Evolutionary conservation across 2,329 filamentous ascomycete genomes (phyloP).

Genomic region (Geosmithia putterillii): DNA sequence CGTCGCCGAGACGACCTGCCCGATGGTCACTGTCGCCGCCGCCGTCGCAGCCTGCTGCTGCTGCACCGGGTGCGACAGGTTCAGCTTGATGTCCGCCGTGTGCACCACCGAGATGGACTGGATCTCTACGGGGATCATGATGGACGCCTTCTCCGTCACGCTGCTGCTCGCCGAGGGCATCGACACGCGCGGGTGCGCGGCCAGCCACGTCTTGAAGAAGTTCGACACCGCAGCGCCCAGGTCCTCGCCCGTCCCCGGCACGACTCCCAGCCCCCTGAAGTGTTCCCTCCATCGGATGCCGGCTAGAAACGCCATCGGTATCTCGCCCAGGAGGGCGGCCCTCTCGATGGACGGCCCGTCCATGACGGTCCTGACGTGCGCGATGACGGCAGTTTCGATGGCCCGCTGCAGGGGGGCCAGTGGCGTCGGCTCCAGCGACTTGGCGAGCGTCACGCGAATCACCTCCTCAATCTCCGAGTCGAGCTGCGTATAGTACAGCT

Average conservation of each 20-base stretch:
- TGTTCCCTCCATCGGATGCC: constrained; percentile 32
- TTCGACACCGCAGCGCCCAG: constrained; percentile 12
- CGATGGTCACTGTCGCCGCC: constrained; percentile 40
- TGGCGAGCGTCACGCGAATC: constrained; percentile 28
- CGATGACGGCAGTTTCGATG: constrained; percentile 28
- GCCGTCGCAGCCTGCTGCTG: constrained; percentile 14
- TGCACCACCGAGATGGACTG: constrained; percentile 74
- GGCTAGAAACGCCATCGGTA: constrained; percentile 35
- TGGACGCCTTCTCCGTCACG: constrained; percentile 39
- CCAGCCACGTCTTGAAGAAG: constrained; percentile 20
- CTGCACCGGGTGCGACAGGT: constrained; percentile 18
- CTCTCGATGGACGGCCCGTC: constrained; percentile 41
- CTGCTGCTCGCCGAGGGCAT: constrained; percentile 9
- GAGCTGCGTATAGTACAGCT: constrained; percentile 63
- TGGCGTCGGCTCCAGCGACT: constrained; percentile 22
- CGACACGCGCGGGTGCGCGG: constrained; percentile 12
- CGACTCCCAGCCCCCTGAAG: constrained; percentile 36
- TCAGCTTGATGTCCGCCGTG: constrained; percentile 56
- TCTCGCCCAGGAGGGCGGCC: constrained; percentile 36
- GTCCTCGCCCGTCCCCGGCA: constrained; percentile 20
- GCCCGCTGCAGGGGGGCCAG: constrained; percentile 34
- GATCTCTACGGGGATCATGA: constrained; percentile 83
- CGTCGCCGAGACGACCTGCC: constrained; percentile 52
- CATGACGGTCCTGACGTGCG: constrained; percentile 29
- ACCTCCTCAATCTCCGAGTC: constrained; percentile 56